These are phyloP conservation scores for Hordeum marinum DNA, from an alignment of 176 grass and related monocot genomes.

Conservation along the genomic window DNA sequence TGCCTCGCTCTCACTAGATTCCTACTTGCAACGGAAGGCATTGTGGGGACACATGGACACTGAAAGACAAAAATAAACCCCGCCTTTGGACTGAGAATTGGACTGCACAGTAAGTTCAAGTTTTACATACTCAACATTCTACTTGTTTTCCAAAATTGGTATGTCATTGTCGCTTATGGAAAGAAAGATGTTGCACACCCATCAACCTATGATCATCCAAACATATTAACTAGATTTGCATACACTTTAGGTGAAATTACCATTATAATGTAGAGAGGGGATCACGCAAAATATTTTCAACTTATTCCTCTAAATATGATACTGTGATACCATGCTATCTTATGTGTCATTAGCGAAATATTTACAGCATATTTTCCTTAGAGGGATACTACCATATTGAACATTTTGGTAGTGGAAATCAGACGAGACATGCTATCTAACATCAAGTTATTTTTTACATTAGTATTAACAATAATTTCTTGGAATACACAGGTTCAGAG, in stretches of 20 bases:
- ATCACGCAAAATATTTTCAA: not conserved
- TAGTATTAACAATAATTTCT: slow-evolving; percentile 22
- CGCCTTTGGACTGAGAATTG: slow-evolving; percentile 91
- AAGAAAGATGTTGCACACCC: not conserved
- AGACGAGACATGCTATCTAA: not conserved
- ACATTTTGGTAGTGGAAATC: not conserved
- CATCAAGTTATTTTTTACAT: not conserved
- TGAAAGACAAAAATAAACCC: slow-evolving; percentile 59
- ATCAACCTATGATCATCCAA: slow-evolving; percentile 18
- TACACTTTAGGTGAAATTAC: not conserved
- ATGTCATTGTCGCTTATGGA: not conserved
- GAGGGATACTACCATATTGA: not conserved
- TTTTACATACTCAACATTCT: slow-evolving; percentile 25
- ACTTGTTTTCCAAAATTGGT: not conserved
- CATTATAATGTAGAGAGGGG: not conserved
- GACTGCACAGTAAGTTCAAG: slow-evolving; percentile 92
- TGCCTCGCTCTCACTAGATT: slow-evolving; percentile 46
- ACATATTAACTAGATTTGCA: not conserved
- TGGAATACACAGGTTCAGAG: slow-evolving; percentile 60
- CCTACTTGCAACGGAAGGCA: slow-evolving; percentile 96
- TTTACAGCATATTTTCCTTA: not conserved
- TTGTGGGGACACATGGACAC: slow-evolving; percentile 79
- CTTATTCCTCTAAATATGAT: not conserved
- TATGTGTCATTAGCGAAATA: not conserved
- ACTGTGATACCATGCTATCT: not conserved